These are phyloP conservation scores for Phaffomyces antillensis DNA, from an alignment of 805 yeast genomes.

Conservation along the genomic window DNA sequence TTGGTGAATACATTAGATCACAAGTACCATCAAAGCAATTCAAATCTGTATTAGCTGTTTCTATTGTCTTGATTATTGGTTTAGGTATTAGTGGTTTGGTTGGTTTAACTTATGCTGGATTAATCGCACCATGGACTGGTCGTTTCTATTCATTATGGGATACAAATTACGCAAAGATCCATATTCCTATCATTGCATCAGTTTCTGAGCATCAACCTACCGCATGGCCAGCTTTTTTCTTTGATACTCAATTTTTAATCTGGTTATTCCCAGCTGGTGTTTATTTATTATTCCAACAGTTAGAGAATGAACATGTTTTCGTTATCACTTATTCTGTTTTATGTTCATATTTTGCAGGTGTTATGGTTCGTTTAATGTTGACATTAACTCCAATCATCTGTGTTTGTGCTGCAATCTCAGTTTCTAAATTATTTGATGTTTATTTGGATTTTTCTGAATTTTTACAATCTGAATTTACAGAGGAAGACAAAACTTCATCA, in stretches of 20 bases:
- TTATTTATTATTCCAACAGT: constrained; percentile 80
- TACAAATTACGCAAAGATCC: constrained; percentile 94
- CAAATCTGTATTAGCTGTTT: constrained; percentile 55
- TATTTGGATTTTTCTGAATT: constrained; percentile 57
- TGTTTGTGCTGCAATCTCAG: constrained; percentile 84
- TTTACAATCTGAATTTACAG: constrained; percentile 5
- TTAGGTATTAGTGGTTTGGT: constrained; percentile 69
- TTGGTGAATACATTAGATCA: constrained; percentile 74
- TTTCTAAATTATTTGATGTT: constrained; percentile 76
- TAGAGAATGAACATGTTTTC: constrained; percentile 88
- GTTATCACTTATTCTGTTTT: constrained; percentile 88
- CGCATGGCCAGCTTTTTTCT: constrained; percentile 99
- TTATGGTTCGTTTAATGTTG: constrained; percentile 96
- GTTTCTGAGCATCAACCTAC: constrained; percentile 99
- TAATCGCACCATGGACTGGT: constrained; percentile 99
- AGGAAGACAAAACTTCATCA: constrained; percentile 4
- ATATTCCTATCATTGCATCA: constrained; percentile 96
- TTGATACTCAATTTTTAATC: constrained; percentile 84
- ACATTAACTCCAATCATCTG: constrained; percentile 95
- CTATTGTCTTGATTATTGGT: constrained; percentile 46
- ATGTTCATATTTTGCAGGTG: constrained; percentile 97
- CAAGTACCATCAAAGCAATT: constrained; percentile 69
- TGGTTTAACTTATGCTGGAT: constrained; percentile 79
- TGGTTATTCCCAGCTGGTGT: constrained; percentile 99
- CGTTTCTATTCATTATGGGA: constrained; percentile 98